These are phyloP conservation scores for Fusarium piperis DNA, from an alignment of 2,329 filamentous ascomycete species.

Conservation along the genomic window DNA sequence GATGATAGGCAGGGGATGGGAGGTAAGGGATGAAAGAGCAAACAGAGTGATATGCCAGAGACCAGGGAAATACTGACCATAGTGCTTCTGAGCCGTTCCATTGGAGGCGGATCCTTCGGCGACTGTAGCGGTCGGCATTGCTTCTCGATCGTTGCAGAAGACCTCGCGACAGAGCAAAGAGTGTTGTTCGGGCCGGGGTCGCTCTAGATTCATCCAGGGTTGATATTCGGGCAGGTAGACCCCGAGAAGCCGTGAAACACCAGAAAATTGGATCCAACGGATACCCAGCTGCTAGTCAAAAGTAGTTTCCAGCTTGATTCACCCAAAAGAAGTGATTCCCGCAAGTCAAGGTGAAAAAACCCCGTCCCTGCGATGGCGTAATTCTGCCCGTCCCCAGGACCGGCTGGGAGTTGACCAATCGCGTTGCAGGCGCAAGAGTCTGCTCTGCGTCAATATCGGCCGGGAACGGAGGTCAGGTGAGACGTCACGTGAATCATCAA, in stretches of 20 bases:
- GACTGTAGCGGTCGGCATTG: slow-evolving; percentile 38
- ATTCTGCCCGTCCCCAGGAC: slow-evolving; percentile 37
- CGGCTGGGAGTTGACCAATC: slow-evolving; percentile 40
- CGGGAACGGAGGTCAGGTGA: slow-evolving; percentile 31
- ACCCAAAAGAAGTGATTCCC: slow-evolving; percentile 29
- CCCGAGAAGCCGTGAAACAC: slow-evolving; percentile 8
- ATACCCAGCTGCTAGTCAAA: slow-evolving; percentile 19
- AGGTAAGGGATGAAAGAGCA: neutral
- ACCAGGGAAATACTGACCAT: slow-evolving; percentile 43
- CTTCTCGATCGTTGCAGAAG: slow-evolving; percentile 3
- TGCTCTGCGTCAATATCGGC: slow-evolving; percentile 17
- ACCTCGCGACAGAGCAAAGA: slow-evolving; percentile 10
- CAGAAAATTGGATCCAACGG: slow-evolving; percentile 25
- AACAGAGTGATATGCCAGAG: neutral
- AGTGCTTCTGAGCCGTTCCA: slow-evolving; percentile 34
- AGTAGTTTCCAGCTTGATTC: slow-evolving; percentile 19
- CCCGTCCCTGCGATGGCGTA: slow-evolving; percentile 41
- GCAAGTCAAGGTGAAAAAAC: slow-evolving; percentile 31
- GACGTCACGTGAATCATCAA: slow-evolving; percentile 25
- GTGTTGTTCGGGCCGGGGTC: slow-evolving; percentile 23
- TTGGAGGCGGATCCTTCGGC: slow-evolving; percentile 32
- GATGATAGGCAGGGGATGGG: neutral
- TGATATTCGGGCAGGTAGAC: slow-evolving; percentile 19
- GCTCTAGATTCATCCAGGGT: neutral
- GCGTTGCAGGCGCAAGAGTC: slow-evolving; percentile 11